phyloP scores from a whole-genome alignment of 495 filamentous ascomycete genomes.

The Xanthoparmelia taractica region DNA sequence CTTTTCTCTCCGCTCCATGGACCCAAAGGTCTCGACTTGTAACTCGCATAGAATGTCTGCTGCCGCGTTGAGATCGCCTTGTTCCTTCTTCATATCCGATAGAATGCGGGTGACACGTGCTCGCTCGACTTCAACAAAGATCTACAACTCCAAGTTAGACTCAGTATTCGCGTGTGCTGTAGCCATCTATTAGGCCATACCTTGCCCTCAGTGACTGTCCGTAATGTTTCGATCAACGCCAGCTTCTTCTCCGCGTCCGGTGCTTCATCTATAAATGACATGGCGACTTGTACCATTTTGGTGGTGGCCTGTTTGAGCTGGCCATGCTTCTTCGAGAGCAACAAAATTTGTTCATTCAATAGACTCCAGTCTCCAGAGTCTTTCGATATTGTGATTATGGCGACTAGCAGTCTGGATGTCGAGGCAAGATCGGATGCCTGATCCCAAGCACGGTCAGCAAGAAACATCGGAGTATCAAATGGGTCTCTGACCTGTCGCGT shows the following conservation, averaged over 20 bases:
- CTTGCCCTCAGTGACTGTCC: conserved; percentile 97
- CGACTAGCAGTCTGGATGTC: conserved; percentile 77
- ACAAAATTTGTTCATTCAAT: conserved; percentile 89
- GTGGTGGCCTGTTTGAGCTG: conserved; percentile 98
- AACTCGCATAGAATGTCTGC: conserved; percentile 92
- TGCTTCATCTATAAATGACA: conserved; percentile 78
- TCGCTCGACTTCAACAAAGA: conserved; percentile 97
- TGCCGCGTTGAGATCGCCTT: conserved; percentile 84
- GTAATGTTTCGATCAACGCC: conserved; percentile 84
- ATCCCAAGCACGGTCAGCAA: conserved; percentile 6
- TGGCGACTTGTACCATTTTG: conserved; percentile 96
- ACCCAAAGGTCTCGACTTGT: conserved; percentile 97
- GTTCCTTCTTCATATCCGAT: conserved; percentile 91
- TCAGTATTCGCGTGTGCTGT: neutral
- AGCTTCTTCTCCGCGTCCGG: conserved; percentile 80
- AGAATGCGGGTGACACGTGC: conserved; percentile 90
- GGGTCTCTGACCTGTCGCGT: conserved; percentile 68
- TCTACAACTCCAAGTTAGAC: conserved; percentile 42
- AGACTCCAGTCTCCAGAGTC: conserved; percentile 84
- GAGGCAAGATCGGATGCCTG: conserved; percentile 92
- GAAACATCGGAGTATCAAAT: neutral
- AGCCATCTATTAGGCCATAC: conserved; percentile 32
- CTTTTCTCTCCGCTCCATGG: conserved; percentile 95
- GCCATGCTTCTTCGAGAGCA: conserved; percentile 98
- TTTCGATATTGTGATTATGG: conserved; percentile 90